Conservation (phyloP, 2,329 filamentous ascomycete genomes). For the Fusarium scirpi region DNA sequence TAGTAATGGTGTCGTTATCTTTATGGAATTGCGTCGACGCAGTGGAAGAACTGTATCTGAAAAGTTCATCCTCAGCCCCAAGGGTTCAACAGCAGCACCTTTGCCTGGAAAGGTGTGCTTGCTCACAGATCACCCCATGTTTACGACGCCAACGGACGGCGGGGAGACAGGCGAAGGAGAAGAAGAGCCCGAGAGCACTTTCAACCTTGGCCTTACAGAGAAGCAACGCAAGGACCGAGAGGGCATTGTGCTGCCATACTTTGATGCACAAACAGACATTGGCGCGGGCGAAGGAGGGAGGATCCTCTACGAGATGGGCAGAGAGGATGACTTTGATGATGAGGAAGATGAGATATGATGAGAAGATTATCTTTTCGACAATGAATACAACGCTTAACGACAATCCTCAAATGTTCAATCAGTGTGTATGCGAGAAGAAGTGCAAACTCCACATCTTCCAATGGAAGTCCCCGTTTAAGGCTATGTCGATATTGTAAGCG, state of each 20-base stretch:
- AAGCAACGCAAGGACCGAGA: constrained; percentile 89
- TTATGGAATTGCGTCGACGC: constrained; percentile 87
- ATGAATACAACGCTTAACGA: constrained; percentile 3
- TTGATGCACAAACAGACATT: constrained; percentile 89
- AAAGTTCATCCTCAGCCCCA: constrained; percentile 64
- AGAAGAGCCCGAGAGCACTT: constrained; percentile 78
- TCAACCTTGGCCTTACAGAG: constrained; percentile 87
- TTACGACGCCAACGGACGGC: constrained; percentile 59
- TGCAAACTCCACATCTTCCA: neutral
- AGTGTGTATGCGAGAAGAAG: neutral
- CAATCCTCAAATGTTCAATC: neutral
- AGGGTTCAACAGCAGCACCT: constrained; percentile 18
- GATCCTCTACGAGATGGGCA: constrained; percentile 96
- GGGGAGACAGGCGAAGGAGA: constrained; percentile 57
- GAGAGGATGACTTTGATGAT: constrained; percentile 96
- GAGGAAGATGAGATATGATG: constrained; percentile 89
- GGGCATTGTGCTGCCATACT: constrained; percentile 92
- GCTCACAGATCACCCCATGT: constrained; percentile 82
- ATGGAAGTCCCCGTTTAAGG: neutral
- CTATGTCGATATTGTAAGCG: neutral
- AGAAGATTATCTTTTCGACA: neutral
- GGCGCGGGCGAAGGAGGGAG: constrained; percentile 87
- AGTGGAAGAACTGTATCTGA: constrained; percentile 84
- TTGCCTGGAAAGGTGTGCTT: constrained; percentile 62
- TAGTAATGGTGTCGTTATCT: constrained; percentile 72